Base-by-base conservation (phyloP, 768 basidiomycete species). In the Hemileccinum rubropunctum region DNA sequence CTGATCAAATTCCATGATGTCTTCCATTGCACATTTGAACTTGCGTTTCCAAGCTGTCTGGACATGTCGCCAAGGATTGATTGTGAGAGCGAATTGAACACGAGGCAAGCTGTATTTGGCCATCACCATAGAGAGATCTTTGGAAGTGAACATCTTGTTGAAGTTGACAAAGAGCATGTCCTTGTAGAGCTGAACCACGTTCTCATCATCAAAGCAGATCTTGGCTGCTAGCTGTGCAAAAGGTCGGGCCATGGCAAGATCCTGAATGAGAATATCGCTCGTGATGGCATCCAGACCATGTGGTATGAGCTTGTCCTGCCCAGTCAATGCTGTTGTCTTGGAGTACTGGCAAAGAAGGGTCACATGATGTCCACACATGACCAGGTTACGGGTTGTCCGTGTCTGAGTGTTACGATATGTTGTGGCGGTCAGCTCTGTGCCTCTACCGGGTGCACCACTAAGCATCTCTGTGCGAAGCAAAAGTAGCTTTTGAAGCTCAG, bases 161-260 rank as follows among this genome's bases (percentile, higher is more conserved):
- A 48, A 46, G 49, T 64, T 58, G 23, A 67, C 48, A 38, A 67
- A 64, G 0, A 65, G 5, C 2, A 38, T 48, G 0, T 58, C 42
- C 0, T 35, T n/a, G 33, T 67, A 67, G 0, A 41, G 42, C 0
- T 47, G 8, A 0, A 17, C 9, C 8, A 51, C 26, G 1, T 1
- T 3, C 0, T 28, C 0, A 1, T 40, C 0, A 6, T 23, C 0
- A 37, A 54, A 54, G 17, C 50, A 54, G 0, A 37, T 6, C 1
- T 20, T 35, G 2, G 49, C 39, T 1, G 42, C 42, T 1, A 57
- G 7, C 4, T 51, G 15, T 11, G 56, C 54, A 21, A 57, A 51
- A 0, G 44, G 47, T 0, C 44, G 5, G 3, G 54, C 40, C 0
- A 57, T 3, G 0, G 21, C 32, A 0, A 55, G 23, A 5, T 50